Conservation (phyloP, 768 basidiomycete genomes). For the Tylopilus intermedius region DNA sequence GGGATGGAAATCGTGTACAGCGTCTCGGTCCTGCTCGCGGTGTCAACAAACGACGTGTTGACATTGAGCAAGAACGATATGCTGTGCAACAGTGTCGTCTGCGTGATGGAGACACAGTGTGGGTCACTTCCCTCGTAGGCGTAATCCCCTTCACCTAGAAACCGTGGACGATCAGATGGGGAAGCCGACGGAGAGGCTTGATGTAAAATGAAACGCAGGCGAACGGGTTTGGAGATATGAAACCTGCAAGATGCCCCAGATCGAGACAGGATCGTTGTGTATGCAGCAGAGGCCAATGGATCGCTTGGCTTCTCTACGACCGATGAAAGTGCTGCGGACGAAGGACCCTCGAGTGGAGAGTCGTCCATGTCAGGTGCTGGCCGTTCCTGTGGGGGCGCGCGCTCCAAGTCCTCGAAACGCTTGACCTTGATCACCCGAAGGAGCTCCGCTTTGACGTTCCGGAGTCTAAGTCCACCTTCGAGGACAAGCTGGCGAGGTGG, state of each 20-base stretch:
- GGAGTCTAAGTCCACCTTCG: slow-evolving; percentile 64
- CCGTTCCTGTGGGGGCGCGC: slow-evolving; percentile 25
- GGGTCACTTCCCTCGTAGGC: slow-evolving; percentile 51
- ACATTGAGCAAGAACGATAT: slow-evolving; percentile 74
- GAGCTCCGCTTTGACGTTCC: slow-evolving; percentile 79
- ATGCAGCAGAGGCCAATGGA: slow-evolving; percentile 39
- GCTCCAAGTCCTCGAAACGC: slow-evolving; percentile 35
- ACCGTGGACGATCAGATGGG: slow-evolving; percentile 42
- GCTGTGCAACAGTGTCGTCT: slow-evolving; percentile 77
- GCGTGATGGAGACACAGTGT: slow-evolving; percentile 73
- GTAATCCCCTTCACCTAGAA: slow-evolving; percentile 40
- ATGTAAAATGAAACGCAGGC: slow-evolving; percentile 77
- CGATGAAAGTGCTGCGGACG: slow-evolving; percentile 23
- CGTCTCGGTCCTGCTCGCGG: slow-evolving; percentile 61
- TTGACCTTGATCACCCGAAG: slow-evolving; percentile 60
- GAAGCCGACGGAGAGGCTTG: slow-evolving; percentile 48
- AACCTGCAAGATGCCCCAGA: slow-evolving; percentile 93
- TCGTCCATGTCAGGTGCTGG: slow-evolving; percentile 13
- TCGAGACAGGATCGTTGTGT: slow-evolving; percentile 60
- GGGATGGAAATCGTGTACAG: slow-evolving; percentile 64
- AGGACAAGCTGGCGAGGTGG: slow-evolving; percentile 64
- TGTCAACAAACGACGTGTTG: slow-evolving; percentile 73
- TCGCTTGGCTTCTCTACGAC: slow-evolving; percentile 29
- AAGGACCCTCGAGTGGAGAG: slow-evolving; percentile 28
- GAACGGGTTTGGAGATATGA: slow-evolving; percentile 69